Conservation (phyloP, 2,329 filamentous ascomycete genomes). For the Aspergillus ochraceoroseus region DNA sequence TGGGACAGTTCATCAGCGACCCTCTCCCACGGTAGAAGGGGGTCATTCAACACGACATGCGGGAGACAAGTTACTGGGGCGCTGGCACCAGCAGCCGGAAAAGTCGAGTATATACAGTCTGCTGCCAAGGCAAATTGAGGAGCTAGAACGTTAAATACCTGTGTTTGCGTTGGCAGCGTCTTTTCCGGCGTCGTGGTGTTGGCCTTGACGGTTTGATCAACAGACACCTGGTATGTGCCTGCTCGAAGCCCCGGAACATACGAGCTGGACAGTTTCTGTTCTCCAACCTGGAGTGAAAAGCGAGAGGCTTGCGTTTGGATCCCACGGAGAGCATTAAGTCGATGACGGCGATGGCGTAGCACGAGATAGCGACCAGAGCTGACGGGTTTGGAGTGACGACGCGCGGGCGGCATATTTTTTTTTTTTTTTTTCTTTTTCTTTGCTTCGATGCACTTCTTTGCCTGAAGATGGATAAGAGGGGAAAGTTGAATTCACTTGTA, state of each 20-base stretch:
- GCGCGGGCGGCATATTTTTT: background rate
- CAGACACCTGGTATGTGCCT: background rate
- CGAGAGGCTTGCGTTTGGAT: background rate
- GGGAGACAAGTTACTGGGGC: constrained; percentile 39
- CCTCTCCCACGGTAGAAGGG: constrained; percentile 45
- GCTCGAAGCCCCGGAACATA: background rate
- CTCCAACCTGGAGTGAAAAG: background rate
- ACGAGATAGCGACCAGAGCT: background rate
- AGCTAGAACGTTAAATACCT: constrained; percentile 35
- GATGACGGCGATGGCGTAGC: background rate
- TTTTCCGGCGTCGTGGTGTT: background rate
- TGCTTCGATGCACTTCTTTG: too few relatives aligned
- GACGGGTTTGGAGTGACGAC: background rate
- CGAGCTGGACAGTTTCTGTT: background rate
- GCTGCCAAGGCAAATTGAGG: constrained; percentile 30
- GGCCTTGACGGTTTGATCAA: background rate
- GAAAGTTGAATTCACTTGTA: too few relatives aligned
- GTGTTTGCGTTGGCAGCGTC: background rate
- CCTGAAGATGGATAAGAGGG: too few relatives aligned
- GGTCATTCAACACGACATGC: constrained; percentile 46
- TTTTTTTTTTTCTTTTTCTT: too few relatives aligned
- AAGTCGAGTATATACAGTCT: constrained; percentile 34
- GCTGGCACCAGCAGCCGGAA: constrained; percentile 40
- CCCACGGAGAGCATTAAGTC: background rate
- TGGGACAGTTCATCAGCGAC: constrained; percentile 17